Evolutionary conservation across 345 rosid species (phyloP), one percentile per base, ranked within the genome.

Genomic region (Euclidium syriacum): DNA sequence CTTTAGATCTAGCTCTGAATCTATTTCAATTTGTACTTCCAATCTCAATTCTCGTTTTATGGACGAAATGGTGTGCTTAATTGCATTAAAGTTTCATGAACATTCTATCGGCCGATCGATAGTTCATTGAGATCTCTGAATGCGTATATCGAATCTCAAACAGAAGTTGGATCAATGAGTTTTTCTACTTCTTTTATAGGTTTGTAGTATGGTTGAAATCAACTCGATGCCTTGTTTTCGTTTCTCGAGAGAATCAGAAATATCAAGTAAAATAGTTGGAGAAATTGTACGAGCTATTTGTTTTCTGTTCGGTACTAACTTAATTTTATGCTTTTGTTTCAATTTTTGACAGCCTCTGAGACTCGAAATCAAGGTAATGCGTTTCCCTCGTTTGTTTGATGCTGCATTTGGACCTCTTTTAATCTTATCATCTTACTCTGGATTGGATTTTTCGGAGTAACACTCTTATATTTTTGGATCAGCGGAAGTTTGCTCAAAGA

Each of bases 401-500:
- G 55, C 17, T 22, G 15, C 0, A 22, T 33, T 22, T 46, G 8
- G 27, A 23, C 53, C 44, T 26, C 62, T n/a, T 30, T 43, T 32
- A 5, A 9, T 25, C 52, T 42, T 32, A 12, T 56, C 30, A 30
- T 64, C 42, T 20, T 23, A n/a, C 24, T 39, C 35, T 2, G 22
- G 51, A 7, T 20, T 33, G 12, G 17, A 10, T 41, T 29, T 52
- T 19, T 36, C n/a, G 33, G 22, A 24, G 30, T 74, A 61, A 78
- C 53, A 39, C 25, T 18, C 12, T 72, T 39, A 6, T 18, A 40
- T 72, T 35, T 57, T 15, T 62, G 73, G 25, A 67, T 68, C 81
- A 85, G 88, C 84, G 73, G 15, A 70, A 77, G 62, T 60, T 83
- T 40, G 68, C 74, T 53, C 81, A 79, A 54, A 46, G 69, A 58